Conservation (phyloP, 495 filamentous ascomycete genomes). For the Talaromyces wortmannii region DNA sequence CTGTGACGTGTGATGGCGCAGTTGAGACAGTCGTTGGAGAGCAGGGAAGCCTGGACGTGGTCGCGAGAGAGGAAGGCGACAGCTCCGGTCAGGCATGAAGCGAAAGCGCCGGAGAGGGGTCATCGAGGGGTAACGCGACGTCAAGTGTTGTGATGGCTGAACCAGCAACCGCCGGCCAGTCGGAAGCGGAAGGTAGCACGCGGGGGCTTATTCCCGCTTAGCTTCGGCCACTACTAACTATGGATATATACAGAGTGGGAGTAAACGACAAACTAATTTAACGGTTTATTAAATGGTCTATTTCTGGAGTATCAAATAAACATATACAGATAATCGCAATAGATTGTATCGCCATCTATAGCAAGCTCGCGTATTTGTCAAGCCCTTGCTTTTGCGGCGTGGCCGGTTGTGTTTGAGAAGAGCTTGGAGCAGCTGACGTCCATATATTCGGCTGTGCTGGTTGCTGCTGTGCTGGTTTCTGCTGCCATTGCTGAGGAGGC, state of each 20-base stretch:
- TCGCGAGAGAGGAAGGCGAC: not conserved
- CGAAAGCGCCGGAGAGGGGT: not conserved
- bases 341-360: conserved; percentile 29
- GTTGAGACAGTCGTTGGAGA: not conserved
- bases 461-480: not conserved
- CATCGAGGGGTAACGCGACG: not conserved
- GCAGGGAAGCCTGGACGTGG: not conserved
- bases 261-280: not conserved
- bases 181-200: not conserved
- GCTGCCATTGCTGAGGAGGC: conserved; percentile 5
- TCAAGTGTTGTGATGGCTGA: too few relatives aligned
- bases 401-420: conserved; percentile 19
- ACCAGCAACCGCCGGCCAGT: too few relatives aligned
- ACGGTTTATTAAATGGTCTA: not conserved
- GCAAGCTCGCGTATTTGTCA: conserved; percentile 75
- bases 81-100: not conserved
- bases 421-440: conserved; percentile 24
- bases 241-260: too few relatives aligned
- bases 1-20: not conserved
- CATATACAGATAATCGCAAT: not conserved
- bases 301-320: not conserved
- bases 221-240: not conserved
- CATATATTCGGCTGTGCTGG: conserved; percentile 1
- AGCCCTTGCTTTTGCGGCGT: conserved; percentile 47
- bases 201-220: not conserved